Percentiles rank a stretch among this genome's conserved stretches.
Conservation (phyloP, 2,329 filamentous ascomycete genomes). For the Aspergillus fumigatiaffinis region DNA sequence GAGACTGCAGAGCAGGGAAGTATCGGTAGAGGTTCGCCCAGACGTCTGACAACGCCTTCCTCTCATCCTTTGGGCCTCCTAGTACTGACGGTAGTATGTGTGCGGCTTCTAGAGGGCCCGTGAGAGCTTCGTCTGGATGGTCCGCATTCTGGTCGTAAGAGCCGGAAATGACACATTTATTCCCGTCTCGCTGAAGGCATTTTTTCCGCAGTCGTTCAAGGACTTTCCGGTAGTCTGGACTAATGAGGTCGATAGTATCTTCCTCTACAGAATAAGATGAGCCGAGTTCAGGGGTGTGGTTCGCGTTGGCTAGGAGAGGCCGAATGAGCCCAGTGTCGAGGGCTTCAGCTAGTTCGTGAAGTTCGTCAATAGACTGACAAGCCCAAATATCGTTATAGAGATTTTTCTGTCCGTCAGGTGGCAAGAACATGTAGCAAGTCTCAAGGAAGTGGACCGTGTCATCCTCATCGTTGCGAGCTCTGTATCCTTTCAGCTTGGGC, state of each 20-base stretch:
- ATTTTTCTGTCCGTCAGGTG: conserved; percentile 10
- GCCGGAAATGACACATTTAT: conserved; percentile 15
- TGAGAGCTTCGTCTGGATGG: conserved; percentile 7
- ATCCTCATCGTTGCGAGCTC: neutral
- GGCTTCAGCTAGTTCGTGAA: conserved; percentile 14
- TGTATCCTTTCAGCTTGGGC: neutral
- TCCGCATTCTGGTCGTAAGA: conserved; percentile 4
- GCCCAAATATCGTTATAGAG: conserved; percentile 13
- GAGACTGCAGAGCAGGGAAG: conserved; percentile 14
- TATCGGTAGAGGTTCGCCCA: conserved; percentile 17
- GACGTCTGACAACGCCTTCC: conserved; percentile 9
- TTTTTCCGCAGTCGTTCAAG: conserved; percentile 4
- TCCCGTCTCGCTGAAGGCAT: conserved; percentile 17
- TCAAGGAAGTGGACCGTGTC: conserved; percentile 8
- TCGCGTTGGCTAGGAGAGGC: conserved; percentile 16
- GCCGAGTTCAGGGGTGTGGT: conserved; percentile 12
- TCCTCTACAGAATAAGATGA: conserved; percentile 13
- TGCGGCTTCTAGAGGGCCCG: conserved; percentile 11
- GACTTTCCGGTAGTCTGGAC: conserved; percentile 9
- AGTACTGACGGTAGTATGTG: conserved; percentile 18
- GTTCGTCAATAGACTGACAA: conserved; percentile 11
- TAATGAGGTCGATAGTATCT: conserved; percentile 14
- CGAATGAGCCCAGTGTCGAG: conserved; percentile 14
- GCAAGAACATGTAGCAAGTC: conserved; percentile 10
- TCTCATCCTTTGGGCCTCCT: conserved; percentile 5